Conservation (phyloP, 345 rosid genomes). For the thale cress (Arabidopsis thaliana) region TAIR10.1 NC_003070.9:142501-143000, state of each 20-base stretch:
- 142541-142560: conserved; percentile 98
- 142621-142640: conserved; percentile 95
- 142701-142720: conserved; percentile 73
- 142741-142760: conserved; percentile 81
- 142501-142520: conserved; percentile 82
- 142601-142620: conserved; percentile 85
- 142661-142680: not conserved
- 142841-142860: conserved; percentile 84
- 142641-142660: conserved; percentile 8
- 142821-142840: conserved; percentile 84
- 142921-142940: not conserved
- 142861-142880: conserved; percentile 83
- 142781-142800: conserved; percentile 90
- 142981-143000: not conserved
- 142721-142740: conserved; percentile 81
- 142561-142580: conserved; percentile 83
- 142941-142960: not conserved
- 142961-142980: not conserved
- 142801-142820: conserved; percentile 92
- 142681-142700: not conserved
- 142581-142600: conserved; percentile 87
- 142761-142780: conserved; percentile 89
- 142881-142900: conserved; percentile 78
- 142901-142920: not conserved
- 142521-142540: conserved; percentile 91